phyloP scores from a whole-genome alignment of 2,329 filamentous ascomycete genomes.

The Zymoseptoria tritici region DNA sequence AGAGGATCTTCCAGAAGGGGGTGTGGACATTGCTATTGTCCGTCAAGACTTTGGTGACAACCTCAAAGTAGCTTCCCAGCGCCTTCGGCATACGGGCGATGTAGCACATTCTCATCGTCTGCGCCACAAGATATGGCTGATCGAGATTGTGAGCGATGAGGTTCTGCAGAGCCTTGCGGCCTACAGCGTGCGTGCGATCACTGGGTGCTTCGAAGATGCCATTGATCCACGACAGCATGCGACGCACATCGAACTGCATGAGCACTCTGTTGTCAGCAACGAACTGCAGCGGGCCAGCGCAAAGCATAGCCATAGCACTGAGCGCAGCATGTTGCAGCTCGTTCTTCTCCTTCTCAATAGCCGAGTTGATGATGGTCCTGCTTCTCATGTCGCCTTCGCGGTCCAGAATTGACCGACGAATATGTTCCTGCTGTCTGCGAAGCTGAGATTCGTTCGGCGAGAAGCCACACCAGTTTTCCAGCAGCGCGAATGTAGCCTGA shows the following conservation, averaged over 20 bases:
- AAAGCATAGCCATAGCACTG: conserved; percentile 91
- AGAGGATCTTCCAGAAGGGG: conserved; percentile 84
- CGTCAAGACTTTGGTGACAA: conserved; percentile 78
- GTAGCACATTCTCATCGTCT: conserved; percentile 89
- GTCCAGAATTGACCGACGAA: conserved; percentile 76
- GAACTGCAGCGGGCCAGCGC: conserved; percentile 72
- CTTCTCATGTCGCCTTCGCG: conserved; percentile 67
- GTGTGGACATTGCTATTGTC: conserved; percentile 74
- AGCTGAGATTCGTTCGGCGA: conserved; percentile 84
- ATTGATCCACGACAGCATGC: conserved; percentile 93
- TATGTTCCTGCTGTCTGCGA: conserved; percentile 72
- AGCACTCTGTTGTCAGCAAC: conserved; percentile 81
- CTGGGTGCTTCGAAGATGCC: conserved; percentile 88
- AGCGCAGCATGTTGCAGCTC: conserved; percentile 84
- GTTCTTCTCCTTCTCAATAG: conserved; percentile 94
- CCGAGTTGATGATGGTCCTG: conserved; percentile 70
- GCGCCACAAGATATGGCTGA: conserved; percentile 74
- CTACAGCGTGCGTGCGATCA: conserved; percentile 85
- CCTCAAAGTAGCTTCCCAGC: conserved; percentile 89
- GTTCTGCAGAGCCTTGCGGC: conserved; percentile 79
- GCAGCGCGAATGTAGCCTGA: conserved; percentile 89
- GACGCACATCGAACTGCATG: conserved; percentile 82
- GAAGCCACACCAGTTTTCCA: conserved; percentile 99
- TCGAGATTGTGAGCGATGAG: conserved; percentile 86
- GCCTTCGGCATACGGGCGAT: conserved; percentile 65